Base-by-base conservation (phyloP, 2,329 filamentous ascomycete species). In the Akanthomyces muscarius region DNA sequence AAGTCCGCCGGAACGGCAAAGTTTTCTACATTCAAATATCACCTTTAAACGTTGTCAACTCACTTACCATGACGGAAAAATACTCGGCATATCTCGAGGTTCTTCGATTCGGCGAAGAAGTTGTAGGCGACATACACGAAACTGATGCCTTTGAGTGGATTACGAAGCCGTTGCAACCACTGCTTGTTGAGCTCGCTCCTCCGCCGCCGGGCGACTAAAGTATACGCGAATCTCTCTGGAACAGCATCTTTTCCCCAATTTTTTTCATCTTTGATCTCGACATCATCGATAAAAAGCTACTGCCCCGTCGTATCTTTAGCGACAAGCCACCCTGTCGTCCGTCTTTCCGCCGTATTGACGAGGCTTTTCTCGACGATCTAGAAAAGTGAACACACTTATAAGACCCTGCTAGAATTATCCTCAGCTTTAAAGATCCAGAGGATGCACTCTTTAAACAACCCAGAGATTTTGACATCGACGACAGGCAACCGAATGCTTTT, bases 321-420 rank as follows among this genome's bases (percentile, higher is more conserved):
- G 5, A 54, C 5, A 1, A 33, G 5, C 36, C 14, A 0, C 65
- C 64, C 5, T 28, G 64, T 45, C 16, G 53, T 1, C 65, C 65
- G 11, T 68, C 67, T 7, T 65, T 63, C 21, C 8, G 60, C 45
- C 48, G 23, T 52, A 68, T 68, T 23, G 54, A 67, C 8, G 54
- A 69, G 1, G 52, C 64, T 21, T 64, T 71, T 16, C 61, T 68
- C 5, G 61, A 67, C 21, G 64, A 71, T 16, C 11, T 71, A 13
- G 65, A 70, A 58, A 66, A 59, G 7, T 71, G 65, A 67, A 67
- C 68, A 33, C 13, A 42, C 2, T 67, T 68, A 10, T 71, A 69
- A 25, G 61, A 71, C 59, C 69, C 67, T 0, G 61, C 53, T 2
- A 14, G 62, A 16, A 68, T 70, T 41, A 53, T 63, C 11, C 28